Conservation (phyloP, 2,329 filamentous ascomycete genomes). For the Colletotrichum navitas region DNA sequence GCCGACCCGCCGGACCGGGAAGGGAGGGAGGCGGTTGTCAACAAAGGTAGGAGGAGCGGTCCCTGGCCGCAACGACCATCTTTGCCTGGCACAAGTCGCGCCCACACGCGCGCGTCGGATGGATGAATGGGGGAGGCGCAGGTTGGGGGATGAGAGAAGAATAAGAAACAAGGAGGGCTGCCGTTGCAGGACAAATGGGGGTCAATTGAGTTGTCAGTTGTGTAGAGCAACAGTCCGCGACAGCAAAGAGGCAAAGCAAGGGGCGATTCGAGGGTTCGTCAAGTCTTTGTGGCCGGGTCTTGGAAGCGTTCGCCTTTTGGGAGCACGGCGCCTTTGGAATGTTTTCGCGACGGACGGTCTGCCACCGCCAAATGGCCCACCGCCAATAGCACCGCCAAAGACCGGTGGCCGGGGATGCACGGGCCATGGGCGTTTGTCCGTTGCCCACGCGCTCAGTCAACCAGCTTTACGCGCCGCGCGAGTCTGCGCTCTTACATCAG, state of each 20-base stretch:
- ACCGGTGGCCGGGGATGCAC: conserved; percentile 6
- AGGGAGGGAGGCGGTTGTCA: conserved; percentile 37
- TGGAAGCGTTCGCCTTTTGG: conserved; percentile 24
- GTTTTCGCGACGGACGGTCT: conserved; percentile 41
- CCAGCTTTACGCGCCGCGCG: conserved; percentile 25
- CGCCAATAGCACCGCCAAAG: conserved; percentile 14
- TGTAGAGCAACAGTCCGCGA: conserved; percentile 11
- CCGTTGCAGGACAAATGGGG: not conserved
- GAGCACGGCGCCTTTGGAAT: conserved; percentile 20
- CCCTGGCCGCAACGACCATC: conserved; percentile 40
- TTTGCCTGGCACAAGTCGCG: conserved; percentile 38
- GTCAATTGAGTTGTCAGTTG: conserved; percentile 13
- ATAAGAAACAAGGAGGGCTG: conserved; percentile 14
- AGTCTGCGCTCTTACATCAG: conserved; percentile 19
- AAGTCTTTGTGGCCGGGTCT: conserved; percentile 29
- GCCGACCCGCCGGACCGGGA: conserved; percentile 40
- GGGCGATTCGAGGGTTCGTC: conserved; percentile 29
- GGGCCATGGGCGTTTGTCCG: conserved; percentile 32
- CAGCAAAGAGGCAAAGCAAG: conserved; percentile 17
- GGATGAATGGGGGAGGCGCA: not conserved
- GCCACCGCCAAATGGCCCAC: conserved; percentile 9
- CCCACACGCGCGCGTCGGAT: conserved; percentile 33
- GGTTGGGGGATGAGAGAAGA: not conserved
- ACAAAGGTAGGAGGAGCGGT: conserved; percentile 40
- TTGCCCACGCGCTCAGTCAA: conserved; percentile 18